Base-by-base conservation (phyloP, 768 basidiomycete genomes). In the Dentipellis fragilis region DNA sequence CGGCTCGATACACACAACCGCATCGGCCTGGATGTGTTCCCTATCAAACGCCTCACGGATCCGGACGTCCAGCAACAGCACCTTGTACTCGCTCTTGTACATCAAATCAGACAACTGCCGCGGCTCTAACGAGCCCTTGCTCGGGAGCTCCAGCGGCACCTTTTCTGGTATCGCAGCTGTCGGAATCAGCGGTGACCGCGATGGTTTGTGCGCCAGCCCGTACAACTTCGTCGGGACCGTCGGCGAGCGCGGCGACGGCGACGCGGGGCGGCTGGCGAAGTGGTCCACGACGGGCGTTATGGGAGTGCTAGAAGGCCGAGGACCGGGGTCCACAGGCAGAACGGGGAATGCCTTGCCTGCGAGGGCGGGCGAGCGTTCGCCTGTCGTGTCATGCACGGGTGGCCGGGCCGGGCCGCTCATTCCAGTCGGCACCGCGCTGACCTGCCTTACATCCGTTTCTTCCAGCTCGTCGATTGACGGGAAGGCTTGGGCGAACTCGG, bases 1-100 rank as follows among this genome's bases (percentile, higher is more conserved):
- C 6, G 93, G 92, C 68, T 97, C 93, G 19, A 96, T 75, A 69
- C 92, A 94, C 1, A 93, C 83, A 1, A 87, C 76, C 7, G 85
- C 79, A 58, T 81, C 74, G 3, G 73, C 77, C 54, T 75, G 79
- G 56, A 96, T 86, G 57, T 86, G 83, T 54, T 85, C 89, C 16
- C 64, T 70, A 58, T 91, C 82, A 63, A 88, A 94, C 49, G 88
- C 87, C 10, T 78, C 82, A 34, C 90, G 77, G 16, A 80, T 75
- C n/a, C 94, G 78, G 17, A 93, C 81, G 66, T 96, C 94, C 17
- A 97, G 76, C 12, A 96, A 62, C 1, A 97, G 75, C 3, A 91
- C 80, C 52, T 79, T 68, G 56, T 86, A 68, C 64, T 86, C 91
- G 1, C 75, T 71, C 45, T 74, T 69, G 35, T 93, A 69, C 10